Evolutionary conservation across 2,329 filamentous ascomycete genomes (phyloP).

Genomic region (Aspergillus chevalieri): DNA sequence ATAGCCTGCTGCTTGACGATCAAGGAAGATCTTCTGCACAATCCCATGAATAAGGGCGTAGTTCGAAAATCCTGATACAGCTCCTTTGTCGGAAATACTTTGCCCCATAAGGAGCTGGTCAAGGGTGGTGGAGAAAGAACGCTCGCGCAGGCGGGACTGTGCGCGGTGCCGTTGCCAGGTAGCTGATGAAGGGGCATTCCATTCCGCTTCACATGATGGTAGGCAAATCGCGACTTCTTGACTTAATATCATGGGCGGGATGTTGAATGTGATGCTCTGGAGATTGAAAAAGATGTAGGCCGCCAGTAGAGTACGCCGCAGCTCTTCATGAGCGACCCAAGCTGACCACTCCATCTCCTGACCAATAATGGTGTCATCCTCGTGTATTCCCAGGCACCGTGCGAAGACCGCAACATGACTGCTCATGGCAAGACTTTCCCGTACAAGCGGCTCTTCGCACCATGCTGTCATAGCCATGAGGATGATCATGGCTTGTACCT

Average conservation of each 20-base stretch:
- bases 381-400: constrained; percentile 48
- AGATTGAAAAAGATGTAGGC: constrained; percentile 14
- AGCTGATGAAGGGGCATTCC: constrained; percentile 5
- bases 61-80: constrained; percentile 50
- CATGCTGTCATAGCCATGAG: constrained; percentile 1
- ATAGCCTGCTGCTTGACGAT: constrained; percentile 38
- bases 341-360: constrained; percentile 37
- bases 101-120: not conserved
- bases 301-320: constrained; percentile 9
- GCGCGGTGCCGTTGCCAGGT: constrained; percentile 2
- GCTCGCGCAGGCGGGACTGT: not conserved
- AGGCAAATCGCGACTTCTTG: constrained; percentile 9
- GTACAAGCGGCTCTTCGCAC: not conserved
- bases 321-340: constrained; percentile 10
- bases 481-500: not conserved
- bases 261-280: constrained; percentile 12
- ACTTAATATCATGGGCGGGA: constrained; percentile 9
- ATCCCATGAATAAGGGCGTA: constrained; percentile 65
- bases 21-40: constrained; percentile 63
- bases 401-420: constrained; percentile 6
- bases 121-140: not conserved
- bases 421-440: constrained; percentile 4
- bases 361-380: constrained; percentile 49
- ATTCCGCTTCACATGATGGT: constrained; percentile 6
- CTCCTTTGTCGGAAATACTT: not conserved